Evolutionary conservation across 345 rosid genomes (phyloP).

Genomic region (Balakata baccata): DNA sequence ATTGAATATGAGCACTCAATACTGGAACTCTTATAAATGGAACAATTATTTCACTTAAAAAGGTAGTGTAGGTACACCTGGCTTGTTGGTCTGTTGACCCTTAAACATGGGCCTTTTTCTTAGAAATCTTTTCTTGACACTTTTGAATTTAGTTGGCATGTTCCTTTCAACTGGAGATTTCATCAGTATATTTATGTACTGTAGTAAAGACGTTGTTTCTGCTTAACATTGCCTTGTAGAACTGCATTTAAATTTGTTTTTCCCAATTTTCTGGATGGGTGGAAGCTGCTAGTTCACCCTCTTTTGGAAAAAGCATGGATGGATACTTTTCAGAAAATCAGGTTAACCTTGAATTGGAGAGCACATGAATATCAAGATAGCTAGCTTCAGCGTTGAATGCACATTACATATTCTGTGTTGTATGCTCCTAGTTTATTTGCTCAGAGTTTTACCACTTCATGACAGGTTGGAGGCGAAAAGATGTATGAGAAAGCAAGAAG

Average conservation of each 20-base stretch:
- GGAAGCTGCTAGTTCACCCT: no score
- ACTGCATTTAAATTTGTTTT: background rate
- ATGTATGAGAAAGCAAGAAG: conserved; percentile 97
- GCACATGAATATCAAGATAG: background rate
- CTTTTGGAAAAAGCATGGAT: background rate
- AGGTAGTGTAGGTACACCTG: background rate
- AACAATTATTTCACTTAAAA: background rate
- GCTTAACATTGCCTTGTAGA: background rate
- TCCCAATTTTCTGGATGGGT: background rate
- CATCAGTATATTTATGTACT: background rate
- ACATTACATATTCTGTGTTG: background rate
- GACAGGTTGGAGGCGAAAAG: conserved; percentile 88
- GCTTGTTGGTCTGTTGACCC: background rate
- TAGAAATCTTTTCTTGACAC: background rate
- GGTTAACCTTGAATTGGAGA: background rate
- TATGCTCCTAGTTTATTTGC: background rate
- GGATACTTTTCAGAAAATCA: background rate
- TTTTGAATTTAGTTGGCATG: background rate
- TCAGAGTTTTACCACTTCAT: conserved; percentile 5
- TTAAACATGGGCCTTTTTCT: background rate
- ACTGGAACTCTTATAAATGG: background rate
- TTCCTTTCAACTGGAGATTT: conserved; percentile 4
- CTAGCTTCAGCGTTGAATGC: background rate
- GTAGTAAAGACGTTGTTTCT: background rate
- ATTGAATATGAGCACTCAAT: background rate